Conservation (phyloP, 169 alveolate species). For the Neospora caninum region DNA sequence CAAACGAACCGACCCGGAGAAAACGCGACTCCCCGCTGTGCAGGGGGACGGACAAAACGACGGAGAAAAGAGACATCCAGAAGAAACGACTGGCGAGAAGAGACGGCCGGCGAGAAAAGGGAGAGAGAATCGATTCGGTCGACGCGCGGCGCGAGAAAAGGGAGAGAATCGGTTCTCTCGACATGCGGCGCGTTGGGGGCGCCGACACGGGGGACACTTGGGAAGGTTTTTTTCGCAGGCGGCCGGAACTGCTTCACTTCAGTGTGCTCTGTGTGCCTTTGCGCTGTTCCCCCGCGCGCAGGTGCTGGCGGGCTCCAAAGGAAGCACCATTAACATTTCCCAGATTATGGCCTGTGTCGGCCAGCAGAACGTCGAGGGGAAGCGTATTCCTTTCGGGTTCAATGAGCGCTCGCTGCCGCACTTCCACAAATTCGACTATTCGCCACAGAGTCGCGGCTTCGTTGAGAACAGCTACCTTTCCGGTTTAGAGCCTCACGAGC, state of each 20-base stretch:
- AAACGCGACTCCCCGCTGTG: neutral
- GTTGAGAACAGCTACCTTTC: constrained; percentile 97
- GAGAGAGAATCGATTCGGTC: too few relatives aligned
- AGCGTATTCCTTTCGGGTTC: constrained; percentile 98
- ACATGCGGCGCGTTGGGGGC: too few relatives aligned
- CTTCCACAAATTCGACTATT: constrained; percentile 98
- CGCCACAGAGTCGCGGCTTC: constrained; percentile 99
- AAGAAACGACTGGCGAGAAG: too few relatives aligned
- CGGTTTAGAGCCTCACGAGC: constrained; percentile 92
- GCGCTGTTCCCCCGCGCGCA: neutral
- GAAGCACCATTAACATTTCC: constrained; percentile 96
- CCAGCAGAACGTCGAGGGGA: constrained; percentile 99
- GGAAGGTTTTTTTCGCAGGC: too few relatives aligned
- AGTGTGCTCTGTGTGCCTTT: too few relatives aligned
- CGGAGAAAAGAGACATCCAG: neutral
- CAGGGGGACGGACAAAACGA: neutral
- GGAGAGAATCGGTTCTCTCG: too few relatives aligned
- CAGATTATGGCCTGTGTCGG: constrained; percentile 99
- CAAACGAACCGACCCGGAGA: neutral
- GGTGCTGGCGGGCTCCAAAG: constrained; percentile 95
- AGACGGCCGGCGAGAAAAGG: too few relatives aligned
- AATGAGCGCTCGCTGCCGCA: constrained; percentile 98
- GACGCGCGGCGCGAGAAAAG: too few relatives aligned
- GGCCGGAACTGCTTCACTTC: too few relatives aligned
- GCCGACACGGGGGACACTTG: too few relatives aligned